Conservation (phyloP, 2,329 filamentous ascomycete species). For the Pseudogymnoascus sp. region DNA sequence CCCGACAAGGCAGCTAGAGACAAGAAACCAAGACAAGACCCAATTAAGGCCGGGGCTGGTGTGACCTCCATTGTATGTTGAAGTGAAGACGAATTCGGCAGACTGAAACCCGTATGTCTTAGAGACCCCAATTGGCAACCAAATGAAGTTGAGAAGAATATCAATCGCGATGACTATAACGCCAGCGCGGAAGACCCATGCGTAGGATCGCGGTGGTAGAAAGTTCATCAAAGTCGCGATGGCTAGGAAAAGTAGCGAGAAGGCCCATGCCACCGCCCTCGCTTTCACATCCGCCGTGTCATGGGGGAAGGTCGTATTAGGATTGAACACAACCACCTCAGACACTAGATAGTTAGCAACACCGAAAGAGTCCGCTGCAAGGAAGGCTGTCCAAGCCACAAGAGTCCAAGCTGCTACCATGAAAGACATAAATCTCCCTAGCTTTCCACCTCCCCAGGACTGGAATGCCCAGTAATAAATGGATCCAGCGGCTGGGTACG, state of each 20-base stretch:
- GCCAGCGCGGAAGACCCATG: constrained; percentile 13
- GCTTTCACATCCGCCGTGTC: constrained; percentile 6
- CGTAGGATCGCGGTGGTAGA: constrained; percentile 8
- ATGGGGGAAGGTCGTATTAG: constrained; percentile 12
- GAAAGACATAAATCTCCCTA: constrained; percentile 14
- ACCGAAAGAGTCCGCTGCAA: constrained; percentile 4
- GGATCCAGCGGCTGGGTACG: constrained; percentile 29
- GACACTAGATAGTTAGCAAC: constrained; percentile 12
- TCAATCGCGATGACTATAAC: constrained; percentile 34
- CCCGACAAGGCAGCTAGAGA: constrained; percentile 27
- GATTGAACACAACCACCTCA: constrained; percentile 12
- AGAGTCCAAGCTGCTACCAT: constrained; percentile 15
- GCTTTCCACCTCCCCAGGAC: constrained; percentile 22
- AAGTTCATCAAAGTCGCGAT: constrained; percentile 13
- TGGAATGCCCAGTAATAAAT: constrained; percentile 32
- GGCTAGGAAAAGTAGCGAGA: constrained; percentile 12
- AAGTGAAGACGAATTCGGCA: constrained; percentile 40
- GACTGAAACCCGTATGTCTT: constrained; percentile 40
- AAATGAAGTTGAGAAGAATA: constrained; percentile 42
- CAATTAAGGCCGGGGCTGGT: constrained; percentile 26
- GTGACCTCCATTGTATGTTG: constrained; percentile 27
- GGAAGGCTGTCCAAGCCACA: constrained; percentile 15
- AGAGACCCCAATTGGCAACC: constrained; percentile 40
- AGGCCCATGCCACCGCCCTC: constrained; percentile 14
- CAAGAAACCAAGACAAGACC: constrained; percentile 28